phyloP scores from a whole-genome alignment of 2,329 filamentous ascomycete genomes.

The Parastagonospora avenae region DNA sequence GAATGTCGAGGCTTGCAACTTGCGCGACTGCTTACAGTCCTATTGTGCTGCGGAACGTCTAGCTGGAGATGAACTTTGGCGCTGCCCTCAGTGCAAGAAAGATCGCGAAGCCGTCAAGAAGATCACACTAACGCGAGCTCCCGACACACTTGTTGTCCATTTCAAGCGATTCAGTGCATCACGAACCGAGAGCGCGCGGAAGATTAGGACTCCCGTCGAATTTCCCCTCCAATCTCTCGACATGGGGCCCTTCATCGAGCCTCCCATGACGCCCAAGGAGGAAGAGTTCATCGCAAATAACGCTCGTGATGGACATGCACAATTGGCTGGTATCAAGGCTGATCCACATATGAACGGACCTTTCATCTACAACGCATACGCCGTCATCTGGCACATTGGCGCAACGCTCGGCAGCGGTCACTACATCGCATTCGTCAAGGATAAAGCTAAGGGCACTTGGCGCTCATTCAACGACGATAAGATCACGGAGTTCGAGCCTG shows the following conservation, averaged over 20 bases:
- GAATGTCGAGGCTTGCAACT: slow-evolving; percentile 62
- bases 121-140: slow-evolving; percentile 76
- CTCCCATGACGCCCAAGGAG: slow-evolving; percentile 47
- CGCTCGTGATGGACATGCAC: slow-evolving; percentile 29
- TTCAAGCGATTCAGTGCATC: slow-evolving; percentile 72
- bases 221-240: slow-evolving; percentile 77
- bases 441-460: slow-evolving; percentile 61
- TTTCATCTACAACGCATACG: slow-evolving; percentile 84
- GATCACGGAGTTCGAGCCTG: slow-evolving; percentile 62
- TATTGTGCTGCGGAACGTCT: slow-evolving; percentile 72
- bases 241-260: slow-evolving; percentile 64
- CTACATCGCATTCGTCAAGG: slow-evolving; percentile 70
- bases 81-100: slow-evolving; percentile 75
- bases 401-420: slow-evolving; percentile 72
- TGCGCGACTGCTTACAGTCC: slow-evolving; percentile 71
- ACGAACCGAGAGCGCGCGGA: slow-evolving; percentile 62
- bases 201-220: slow-evolving; percentile 72
- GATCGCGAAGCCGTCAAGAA: slow-evolving; percentile 71
- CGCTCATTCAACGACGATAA: slow-evolving; percentile 63
- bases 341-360: slow-evolving; percentile 58
- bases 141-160: slow-evolving; percentile 77
- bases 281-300: slow-evolving; percentile 44
- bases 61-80: slow-evolving; percentile 70
- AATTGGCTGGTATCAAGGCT: slow-evolving; percentile 42
- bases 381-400: slow-evolving; percentile 78